Conservation (phyloP, 2,329 filamentous ascomycete genomes). For the Trichoderma polysporum region DNA sequence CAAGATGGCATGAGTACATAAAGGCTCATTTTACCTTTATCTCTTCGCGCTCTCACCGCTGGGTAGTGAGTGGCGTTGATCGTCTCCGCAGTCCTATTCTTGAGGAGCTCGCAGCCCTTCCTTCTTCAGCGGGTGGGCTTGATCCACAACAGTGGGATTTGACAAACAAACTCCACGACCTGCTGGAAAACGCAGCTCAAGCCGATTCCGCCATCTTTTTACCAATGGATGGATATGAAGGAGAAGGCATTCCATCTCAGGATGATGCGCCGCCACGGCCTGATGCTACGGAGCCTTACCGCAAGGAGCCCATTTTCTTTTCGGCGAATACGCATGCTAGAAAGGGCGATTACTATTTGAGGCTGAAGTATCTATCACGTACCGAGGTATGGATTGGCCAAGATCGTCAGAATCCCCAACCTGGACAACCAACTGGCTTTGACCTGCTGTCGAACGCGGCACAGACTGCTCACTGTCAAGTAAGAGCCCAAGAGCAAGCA, state of each 20-base stretch:
- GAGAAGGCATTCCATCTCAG: conserved; percentile 22
- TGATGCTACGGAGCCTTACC: conserved; percentile 7
- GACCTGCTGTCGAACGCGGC: not conserved
- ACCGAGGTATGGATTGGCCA: conserved; percentile 2
- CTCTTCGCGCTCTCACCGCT: conserved; percentile 26
- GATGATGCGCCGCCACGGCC: conserved; percentile 12
- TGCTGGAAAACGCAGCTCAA: conserved; percentile 25
- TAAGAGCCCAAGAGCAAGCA: not conserved
- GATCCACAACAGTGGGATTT: conserved; percentile 22
- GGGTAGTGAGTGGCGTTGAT: conserved; percentile 29
- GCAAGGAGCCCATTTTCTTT: conserved; percentile 20
- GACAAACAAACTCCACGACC: conserved; percentile 28
- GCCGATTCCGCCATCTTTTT: conserved; percentile 31
- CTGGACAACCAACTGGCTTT: conserved; percentile 4
- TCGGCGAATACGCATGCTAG: conserved; percentile 17
- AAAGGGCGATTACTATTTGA: conserved; percentile 20
- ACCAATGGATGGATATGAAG: conserved; percentile 33
- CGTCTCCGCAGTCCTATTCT: conserved; percentile 26
- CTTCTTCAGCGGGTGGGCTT: not conserved
- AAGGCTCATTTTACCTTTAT: conserved; percentile 27
- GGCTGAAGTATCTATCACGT: conserved; percentile 21
- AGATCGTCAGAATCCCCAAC: not conserved
- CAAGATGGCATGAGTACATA: conserved; percentile 31
- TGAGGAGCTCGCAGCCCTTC: not conserved
- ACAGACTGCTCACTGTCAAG: conserved; percentile 4